These are phyloP conservation scores for Pseudogymnoascus sp. DNA, from an alignment of 2,329 filamentous ascomycete species.

Conservation along the genomic window DNA sequence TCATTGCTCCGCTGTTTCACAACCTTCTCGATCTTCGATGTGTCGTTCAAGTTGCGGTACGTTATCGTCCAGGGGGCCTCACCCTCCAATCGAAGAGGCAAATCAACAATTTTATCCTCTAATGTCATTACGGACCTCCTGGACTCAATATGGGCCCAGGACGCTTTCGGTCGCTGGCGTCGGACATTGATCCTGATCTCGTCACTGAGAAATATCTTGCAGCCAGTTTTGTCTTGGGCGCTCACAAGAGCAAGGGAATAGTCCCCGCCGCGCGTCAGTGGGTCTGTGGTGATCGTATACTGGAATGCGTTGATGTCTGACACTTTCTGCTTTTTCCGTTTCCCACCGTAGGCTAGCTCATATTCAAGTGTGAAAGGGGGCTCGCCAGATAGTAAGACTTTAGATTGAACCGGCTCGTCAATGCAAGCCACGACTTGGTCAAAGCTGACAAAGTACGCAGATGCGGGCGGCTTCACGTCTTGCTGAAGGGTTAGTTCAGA, in stretches of 20 bases:
- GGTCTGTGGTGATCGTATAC: conserved; percentile 68
- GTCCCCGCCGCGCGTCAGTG: conserved; percentile 74
- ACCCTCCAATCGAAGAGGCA: conserved; percentile 81
- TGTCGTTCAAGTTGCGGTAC: conserved; percentile 61
- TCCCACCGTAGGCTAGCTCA: conserved; percentile 84
- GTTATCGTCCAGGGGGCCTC: conserved; percentile 75
- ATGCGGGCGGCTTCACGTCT: conserved; percentile 86
- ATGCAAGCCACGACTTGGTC: conserved; percentile 65
- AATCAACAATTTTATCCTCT: conserved; percentile 63
- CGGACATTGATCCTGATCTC: conserved; percentile 80
- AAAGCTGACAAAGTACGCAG: conserved; percentile 59
- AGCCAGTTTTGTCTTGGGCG: conserved; percentile 78
- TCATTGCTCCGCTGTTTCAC: conserved; percentile 57
- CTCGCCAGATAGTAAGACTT: conserved; percentile 72
- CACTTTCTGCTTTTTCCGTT: conserved; percentile 62
- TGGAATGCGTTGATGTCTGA: conserved; percentile 54
- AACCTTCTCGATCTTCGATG: conserved; percentile 35
- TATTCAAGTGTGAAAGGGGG: conserved; percentile 86
- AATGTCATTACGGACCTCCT: conserved; percentile 68
- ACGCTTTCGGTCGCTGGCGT: conserved; percentile 77
- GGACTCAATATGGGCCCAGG: conserved; percentile 80
- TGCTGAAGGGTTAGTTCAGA: conserved; percentile 66
- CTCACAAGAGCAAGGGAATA: conserved; percentile 81
- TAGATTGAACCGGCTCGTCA: conserved; percentile 68
- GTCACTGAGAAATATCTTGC: conserved; percentile 78